These are phyloP conservation scores for Chenopodium album DNA, from an alignment of 148 eudicot species.

Conservation along the genomic window DNA sequence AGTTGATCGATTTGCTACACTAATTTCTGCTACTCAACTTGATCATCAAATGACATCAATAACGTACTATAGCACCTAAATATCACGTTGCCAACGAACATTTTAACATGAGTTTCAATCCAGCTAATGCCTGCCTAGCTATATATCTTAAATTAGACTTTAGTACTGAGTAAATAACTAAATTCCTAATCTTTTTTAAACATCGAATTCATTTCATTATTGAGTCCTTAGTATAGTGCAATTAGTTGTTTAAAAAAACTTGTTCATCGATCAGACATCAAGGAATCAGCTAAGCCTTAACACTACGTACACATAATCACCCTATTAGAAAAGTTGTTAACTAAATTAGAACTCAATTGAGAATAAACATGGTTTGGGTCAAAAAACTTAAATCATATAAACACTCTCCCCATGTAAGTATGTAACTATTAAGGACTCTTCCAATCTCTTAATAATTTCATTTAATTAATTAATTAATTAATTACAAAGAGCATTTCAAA, in stretches of 20 bases:
- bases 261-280: too few relatives aligned
- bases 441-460: background rate
- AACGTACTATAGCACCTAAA: background rate
- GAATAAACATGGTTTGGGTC: background rate
- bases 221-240: too few relatives aligned
- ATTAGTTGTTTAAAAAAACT: too few relatives aligned
- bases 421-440: background rate
- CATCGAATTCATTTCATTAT: too few relatives aligned
- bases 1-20: background rate
- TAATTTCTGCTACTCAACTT: background rate
- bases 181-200: too few relatives aligned
- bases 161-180: too few relatives aligned
- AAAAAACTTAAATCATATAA: too few relatives aligned
- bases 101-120: background rate
- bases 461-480: background rate
- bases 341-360: background rate
- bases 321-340: background rate
- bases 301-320: background rate
- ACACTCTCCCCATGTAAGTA: background rate
- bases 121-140: too few relatives aligned
- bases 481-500: background rate
- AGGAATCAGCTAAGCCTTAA: too few relatives aligned
- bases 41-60: background rate
- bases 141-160: too few relatives aligned
- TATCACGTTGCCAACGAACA: background rate